These are phyloP conservation scores for Hordeum marinum DNA, from an alignment of 176 grass and related monocot species.

Conservation along the genomic window DNA sequence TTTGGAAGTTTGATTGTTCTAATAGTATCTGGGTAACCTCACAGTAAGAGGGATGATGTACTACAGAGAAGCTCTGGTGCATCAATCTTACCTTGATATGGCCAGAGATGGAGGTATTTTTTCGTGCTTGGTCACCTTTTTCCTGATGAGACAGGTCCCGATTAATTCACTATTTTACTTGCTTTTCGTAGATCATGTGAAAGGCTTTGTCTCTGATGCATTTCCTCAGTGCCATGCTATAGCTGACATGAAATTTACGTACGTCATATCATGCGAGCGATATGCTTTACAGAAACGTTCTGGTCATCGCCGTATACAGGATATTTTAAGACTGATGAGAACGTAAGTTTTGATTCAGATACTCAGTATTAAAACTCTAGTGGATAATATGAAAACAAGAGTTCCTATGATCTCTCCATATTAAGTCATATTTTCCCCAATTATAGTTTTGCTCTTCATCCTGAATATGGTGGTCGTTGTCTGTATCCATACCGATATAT, in stretches of 20 bases:
- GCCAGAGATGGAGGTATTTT: conserved; percentile 70
- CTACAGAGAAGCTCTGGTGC: conserved; percentile 84
- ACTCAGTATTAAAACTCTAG: not conserved
- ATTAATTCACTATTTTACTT: conserved; percentile 19
- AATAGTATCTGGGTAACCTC: conserved; percentile 17
- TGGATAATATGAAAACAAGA: not conserved
- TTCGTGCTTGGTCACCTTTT: not conserved
- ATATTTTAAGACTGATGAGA: conserved; percentile 88
- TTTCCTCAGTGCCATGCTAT: conserved; percentile 84
- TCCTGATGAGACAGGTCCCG: not conserved
- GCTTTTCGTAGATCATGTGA: conserved; percentile 63
- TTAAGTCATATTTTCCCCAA: not conserved
- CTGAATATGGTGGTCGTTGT: not conserved
- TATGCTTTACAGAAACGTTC: conserved; percentile 91
- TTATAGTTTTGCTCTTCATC: not conserved
- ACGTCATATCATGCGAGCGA: conserved; percentile 88
- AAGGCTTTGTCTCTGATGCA: conserved; percentile 74
- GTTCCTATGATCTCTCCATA: not conserved
- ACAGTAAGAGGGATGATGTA: conserved; percentile 98
- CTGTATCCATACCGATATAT: not conserved
- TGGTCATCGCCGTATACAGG: conserved; percentile 54
- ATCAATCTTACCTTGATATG: conserved; percentile 96
- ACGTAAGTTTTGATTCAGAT: conserved; percentile 38
- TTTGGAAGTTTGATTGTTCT: not conserved
- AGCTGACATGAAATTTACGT: conserved; percentile 98